Conservation (phyloP, 306 rosid species). For the Dryas drummondii region DNA sequence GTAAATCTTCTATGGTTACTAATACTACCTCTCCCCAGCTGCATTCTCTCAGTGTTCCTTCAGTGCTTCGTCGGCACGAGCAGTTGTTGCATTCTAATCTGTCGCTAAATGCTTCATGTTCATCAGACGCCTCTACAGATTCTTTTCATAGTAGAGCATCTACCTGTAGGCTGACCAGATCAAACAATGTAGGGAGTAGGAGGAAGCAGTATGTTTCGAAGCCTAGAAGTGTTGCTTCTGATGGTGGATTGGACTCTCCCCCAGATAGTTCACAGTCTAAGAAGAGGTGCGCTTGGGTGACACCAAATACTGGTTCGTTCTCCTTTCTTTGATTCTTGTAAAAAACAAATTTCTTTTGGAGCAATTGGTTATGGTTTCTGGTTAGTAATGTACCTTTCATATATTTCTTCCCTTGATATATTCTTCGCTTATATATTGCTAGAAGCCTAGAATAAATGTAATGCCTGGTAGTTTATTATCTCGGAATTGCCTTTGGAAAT, state of each 20-base stretch:
- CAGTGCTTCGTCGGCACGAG: conserved; percentile 71
- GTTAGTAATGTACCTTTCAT: not conserved
- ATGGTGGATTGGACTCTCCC: conserved; percentile 59
- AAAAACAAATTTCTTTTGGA: not conserved
- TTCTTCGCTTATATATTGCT: not conserved
- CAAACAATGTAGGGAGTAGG: conserved; percentile 56
- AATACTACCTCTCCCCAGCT: conserved; percentile 46
- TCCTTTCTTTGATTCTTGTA: conserved; percentile 14
- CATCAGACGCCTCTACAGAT: conserved; percentile 88
- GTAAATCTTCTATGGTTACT: conserved; percentile 32
- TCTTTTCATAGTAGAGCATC: conserved; percentile 80
- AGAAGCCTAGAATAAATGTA: not conserved
- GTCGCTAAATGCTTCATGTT: conserved; percentile 77
- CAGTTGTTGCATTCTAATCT: conserved; percentile 64
- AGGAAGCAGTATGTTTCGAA: conserved; percentile 55
- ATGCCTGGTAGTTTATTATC: not conserved
- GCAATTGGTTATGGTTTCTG: not conserved
- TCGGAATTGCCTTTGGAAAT: not conserved
- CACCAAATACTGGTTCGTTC: conserved; percentile 76
- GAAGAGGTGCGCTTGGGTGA: conserved; percentile 87
- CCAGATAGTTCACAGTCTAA: conserved; percentile 46
- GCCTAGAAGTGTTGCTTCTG: conserved; percentile 78
- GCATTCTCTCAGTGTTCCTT: conserved; percentile 46
- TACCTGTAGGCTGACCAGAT: conserved; percentile 70
- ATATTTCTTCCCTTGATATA: not conserved